A percentile compares a stretch with the other conserved stretches of the same genome.
Evolutionary conservation across 1,139 yeast genomes (phyloP).

Genomic region (Yamadazyma pseudoaaseri): DNA sequence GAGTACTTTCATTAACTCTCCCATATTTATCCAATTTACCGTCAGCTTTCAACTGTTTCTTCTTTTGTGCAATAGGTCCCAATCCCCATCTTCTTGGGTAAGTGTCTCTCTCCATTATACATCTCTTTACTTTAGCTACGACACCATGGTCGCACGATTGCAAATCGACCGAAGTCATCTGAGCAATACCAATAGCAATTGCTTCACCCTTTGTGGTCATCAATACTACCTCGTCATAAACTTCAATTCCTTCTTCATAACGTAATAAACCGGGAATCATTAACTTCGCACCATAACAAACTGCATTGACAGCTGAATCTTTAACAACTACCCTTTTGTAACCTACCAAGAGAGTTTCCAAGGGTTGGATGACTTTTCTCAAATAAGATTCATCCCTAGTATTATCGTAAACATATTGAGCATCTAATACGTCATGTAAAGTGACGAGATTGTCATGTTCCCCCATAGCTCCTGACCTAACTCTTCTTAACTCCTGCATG

Average conservation of each 20-base stretch:
- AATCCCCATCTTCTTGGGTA: slow-evolving; percentile 99
- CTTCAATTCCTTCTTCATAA: slow-evolving; percentile 96
- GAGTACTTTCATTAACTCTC: slow-evolving; percentile 89
- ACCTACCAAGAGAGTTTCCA: slow-evolving; percentile 89
- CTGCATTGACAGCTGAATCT: slow-evolving; percentile 97
- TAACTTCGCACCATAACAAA: slow-evolving; percentile 97
- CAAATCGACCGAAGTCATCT: slow-evolving; percentile 97
- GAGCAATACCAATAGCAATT: slow-evolving; percentile 97
- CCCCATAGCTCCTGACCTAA: slow-evolving; percentile 92
- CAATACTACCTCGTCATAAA: slow-evolving; percentile 95
- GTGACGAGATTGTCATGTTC: slow-evolving; percentile 93
- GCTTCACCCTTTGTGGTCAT: slow-evolving; percentile 99
- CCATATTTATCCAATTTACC: slow-evolving; percentile 97
- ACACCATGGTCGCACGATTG: slow-evolving; percentile 98
- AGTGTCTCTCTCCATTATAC: slow-evolving; percentile 98
- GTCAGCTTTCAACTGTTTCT: slow-evolving; percentile 96
- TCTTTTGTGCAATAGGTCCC: slow-evolving; percentile 98
- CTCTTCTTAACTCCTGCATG: slow-evolving; percentile 99
- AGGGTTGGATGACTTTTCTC: slow-evolving; percentile 91
- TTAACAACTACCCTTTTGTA: slow-evolving; percentile 97
- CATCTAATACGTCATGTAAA: slow-evolving; percentile 94
- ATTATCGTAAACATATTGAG: slow-evolving; percentile 97
- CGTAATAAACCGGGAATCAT: slow-evolving; percentile 98
- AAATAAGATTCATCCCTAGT: slow-evolving; percentile 95
- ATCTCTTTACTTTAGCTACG: slow-evolving; percentile 97